Base-by-base conservation (phyloP, 306 rosid genomes). In the Echinosophora koreensis region DNA sequence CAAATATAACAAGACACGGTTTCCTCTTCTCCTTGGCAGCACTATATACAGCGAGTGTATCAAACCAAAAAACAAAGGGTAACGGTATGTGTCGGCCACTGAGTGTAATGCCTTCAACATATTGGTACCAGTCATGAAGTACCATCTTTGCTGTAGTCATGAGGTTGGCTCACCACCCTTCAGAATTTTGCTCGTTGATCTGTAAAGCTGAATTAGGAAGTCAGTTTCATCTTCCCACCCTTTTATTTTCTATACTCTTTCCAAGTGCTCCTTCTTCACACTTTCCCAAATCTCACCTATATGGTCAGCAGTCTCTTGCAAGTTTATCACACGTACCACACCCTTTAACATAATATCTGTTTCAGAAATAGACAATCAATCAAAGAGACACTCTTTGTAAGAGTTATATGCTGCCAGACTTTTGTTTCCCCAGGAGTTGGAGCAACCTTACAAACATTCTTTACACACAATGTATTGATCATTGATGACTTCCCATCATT, bases 401-500 rank as follows among this genome's bases (percentile, higher is more conserved):
- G 97, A 37, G 97, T 90, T 57, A 94, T 92, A 79, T 92, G 92
- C 66, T 94, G 97, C 97, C 97, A 94, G 63, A 92, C 97, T 87
- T 92, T 94, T 8, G 97, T 94, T 77, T 94, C 97, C 84, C 97
- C 97, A 6, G 97, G 97, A 75, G 92, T 94, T 75, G 97, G 97
- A 76, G 98, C 97, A 78, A 90, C 97, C 90, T 92, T 94, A 88
- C 98, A 94, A 34, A 90, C 97, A 87, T 81, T 92, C 83, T 94
- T 95, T 0, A 97, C 92, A 28, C 92, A 90, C 75, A 95, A 76
- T 35, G 97, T 92, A 81, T 95, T 95, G 59, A 92, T 90, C 69
- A 95, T 97, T 1, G 97, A 95, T 63, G 98, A 95, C 87, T 90
- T 94, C 68, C 98, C 98, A 46, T 92, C 98, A 78, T 94, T 95